phyloP scores from a whole-genome alignment of 2,329 filamentous ascomycete genomes.

The Xylariomycetidae sp. region DNA sequence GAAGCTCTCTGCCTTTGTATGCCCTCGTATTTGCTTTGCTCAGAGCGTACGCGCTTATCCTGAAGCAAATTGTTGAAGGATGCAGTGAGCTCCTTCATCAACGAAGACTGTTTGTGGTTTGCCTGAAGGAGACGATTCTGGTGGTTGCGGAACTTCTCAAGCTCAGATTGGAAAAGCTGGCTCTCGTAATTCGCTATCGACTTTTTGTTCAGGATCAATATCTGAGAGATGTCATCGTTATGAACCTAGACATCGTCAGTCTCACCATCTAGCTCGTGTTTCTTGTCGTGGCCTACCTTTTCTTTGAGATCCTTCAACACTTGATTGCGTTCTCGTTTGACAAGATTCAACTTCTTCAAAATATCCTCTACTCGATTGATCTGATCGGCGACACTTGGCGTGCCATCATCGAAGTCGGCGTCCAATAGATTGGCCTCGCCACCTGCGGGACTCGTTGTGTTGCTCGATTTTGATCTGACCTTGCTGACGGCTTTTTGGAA shows the following conservation, averaged over 20 bases:
- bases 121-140: constrained; percentile 89
- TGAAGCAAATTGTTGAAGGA: constrained; percentile 85
- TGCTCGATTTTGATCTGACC: constrained; percentile 61
- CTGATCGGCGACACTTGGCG: constrained; percentile 80
- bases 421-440: constrained; percentile 80
- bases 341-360: constrained; percentile 81
- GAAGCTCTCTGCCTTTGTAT: constrained; percentile 78
- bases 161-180: constrained; percentile 88
- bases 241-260: constrained; percentile 61
- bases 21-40: constrained; percentile 91
- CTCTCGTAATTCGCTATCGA: constrained; percentile 87
- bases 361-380: constrained; percentile 85
- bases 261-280: constrained; percentile 21
- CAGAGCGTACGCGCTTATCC: constrained; percentile 87
- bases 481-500: constrained; percentile 86
- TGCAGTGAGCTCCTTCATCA: constrained; percentile 91
- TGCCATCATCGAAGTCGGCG: constrained; percentile 80
- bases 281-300: constrained; percentile 58
- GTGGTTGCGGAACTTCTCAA: constrained; percentile 95
- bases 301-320: constrained; percentile 96
- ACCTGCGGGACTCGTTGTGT: constrained; percentile 54
- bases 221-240: constrained; percentile 95
- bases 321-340: constrained; percentile 88
- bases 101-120: constrained; percentile 86
- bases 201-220: constrained; percentile 97